phyloP scores from a whole-genome alignment of 169 alveolate species.

The Babesia divergens region DNA sequence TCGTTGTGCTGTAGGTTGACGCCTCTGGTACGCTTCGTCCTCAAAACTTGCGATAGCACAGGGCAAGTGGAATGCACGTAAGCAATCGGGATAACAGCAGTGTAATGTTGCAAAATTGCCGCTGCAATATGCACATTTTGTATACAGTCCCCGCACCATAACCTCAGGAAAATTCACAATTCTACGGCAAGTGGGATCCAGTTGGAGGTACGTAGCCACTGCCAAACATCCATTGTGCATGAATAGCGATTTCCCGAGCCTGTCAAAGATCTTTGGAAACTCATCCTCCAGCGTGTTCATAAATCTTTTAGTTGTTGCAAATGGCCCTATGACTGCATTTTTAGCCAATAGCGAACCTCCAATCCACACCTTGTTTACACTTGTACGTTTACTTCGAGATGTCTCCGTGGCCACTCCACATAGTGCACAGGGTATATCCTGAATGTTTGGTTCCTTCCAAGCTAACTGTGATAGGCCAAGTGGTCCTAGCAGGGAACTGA shows the following conservation, averaged over 20 bases:
- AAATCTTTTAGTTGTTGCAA: background rate
- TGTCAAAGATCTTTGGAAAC: constrained; percentile 5
- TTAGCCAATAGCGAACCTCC: constrained; percentile 29
- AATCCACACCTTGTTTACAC: background rate
- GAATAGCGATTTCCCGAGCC: constrained; percentile 12
- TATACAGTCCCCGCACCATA: constrained; percentile 5
- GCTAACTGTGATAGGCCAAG: background rate
- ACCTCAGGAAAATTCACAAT: constrained; percentile 34
- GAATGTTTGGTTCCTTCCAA: background rate
- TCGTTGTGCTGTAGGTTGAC: background rate
- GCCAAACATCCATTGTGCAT: constrained; percentile 40
- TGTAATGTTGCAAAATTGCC: constrained; percentile 40
- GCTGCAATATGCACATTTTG: constrained; percentile 37
- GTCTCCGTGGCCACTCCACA: constrained; percentile 8
- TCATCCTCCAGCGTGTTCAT: constrained; percentile 10
- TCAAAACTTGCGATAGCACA: constrained; percentile 13
- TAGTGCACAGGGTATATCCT: background rate
- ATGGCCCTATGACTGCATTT: constrained; percentile 44
- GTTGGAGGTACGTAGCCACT: background rate
- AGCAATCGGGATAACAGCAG: constrained; percentile 14
- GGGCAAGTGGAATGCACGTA: constrained; percentile 33
- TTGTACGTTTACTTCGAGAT: background rate
- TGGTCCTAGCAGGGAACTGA: background rate
- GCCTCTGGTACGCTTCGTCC: constrained; percentile 35
- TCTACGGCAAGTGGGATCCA: constrained; percentile 6